Percentiles rank a stretch among this genome's conserved stretches.
phyloP scores from a whole-genome alignment of 345 rosid genomes.

The Laguncularia racemosa region DNA sequence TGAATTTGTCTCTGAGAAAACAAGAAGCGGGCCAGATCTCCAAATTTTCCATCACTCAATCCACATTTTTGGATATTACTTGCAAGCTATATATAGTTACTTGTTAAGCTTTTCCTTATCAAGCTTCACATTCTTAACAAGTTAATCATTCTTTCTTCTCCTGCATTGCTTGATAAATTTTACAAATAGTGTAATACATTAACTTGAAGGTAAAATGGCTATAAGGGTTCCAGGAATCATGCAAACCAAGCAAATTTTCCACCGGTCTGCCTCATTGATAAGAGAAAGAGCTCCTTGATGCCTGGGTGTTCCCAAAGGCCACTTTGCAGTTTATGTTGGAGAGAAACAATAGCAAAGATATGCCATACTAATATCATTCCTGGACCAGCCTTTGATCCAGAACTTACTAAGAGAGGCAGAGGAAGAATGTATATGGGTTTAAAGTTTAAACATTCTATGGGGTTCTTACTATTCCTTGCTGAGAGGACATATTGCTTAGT shows the following conservation, averaged over 20 bases:
- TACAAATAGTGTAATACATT: not conserved
- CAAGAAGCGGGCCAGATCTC: too few species aligned
- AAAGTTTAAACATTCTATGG: conserved; percentile 39
- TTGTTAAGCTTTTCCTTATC: too few species aligned
- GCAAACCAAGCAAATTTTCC: conserved; percentile 7
- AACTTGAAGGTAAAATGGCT: not conserved
- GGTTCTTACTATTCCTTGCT: conserved; percentile 42
- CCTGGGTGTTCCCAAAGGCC: conserved; percentile 2
- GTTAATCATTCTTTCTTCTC: not conserved
- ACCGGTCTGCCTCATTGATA: not conserved
- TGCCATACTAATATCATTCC: conserved; percentile 24
- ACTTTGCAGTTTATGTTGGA: conserved; percentile 5
- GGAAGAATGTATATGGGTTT: conserved; percentile 51
- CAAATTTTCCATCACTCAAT: too few species aligned
- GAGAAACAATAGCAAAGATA: conserved; percentile 3
- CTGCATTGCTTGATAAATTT: not conserved
- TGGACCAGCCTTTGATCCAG: conserved; percentile 38
- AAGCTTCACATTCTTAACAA: not conserved
- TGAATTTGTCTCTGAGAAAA: too few species aligned
- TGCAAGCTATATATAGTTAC: too few species aligned
- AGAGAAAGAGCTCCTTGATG: not conserved
- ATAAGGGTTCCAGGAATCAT: not conserved
- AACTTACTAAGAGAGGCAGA: conserved; percentile 34
- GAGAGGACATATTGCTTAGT: conserved; percentile 26
- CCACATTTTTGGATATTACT: too few species aligned